A percentile compares a stretch with the other conserved stretches of the same genome.
Evolutionary conservation across 805 yeast genomes (phyloP).

Genomic region (Kluyveromyces starmeri): DNA sequence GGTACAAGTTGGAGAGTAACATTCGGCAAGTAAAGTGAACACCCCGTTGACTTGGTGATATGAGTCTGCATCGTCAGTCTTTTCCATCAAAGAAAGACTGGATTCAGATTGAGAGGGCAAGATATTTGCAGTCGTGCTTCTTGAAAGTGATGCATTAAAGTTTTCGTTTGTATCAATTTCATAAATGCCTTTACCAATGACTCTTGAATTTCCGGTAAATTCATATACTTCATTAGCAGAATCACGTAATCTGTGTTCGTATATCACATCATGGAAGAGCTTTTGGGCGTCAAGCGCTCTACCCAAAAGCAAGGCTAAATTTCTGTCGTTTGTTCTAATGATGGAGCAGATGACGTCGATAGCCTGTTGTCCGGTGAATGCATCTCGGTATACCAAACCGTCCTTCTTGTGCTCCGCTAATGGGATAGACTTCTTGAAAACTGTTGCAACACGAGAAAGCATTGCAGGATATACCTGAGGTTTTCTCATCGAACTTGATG

Average conservation of each 20-base stretch:
- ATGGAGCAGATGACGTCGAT: slow-evolving; percentile 83
- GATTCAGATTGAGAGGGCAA: slow-evolving; percentile 8
- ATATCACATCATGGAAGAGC: slow-evolving; percentile 90
- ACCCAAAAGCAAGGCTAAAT: slow-evolving; percentile 80
- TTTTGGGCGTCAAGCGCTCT: slow-evolving; percentile 91
- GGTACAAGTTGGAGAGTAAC: slow-evolving; percentile 95
- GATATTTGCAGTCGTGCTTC: slow-evolving; percentile 6
- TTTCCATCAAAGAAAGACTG: slow-evolving; percentile 10
- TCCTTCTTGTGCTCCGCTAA: slow-evolving; percentile 78
- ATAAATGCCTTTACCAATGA: slow-evolving; percentile 18
- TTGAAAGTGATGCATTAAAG: slow-evolving; percentile 14
- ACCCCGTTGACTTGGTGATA: slow-evolving; percentile 67
- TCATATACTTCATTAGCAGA: slow-evolving; percentile 82
- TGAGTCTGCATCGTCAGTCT: slow-evolving; percentile 17
- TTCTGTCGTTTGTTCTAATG: slow-evolving; percentile 83
- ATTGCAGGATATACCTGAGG: slow-evolving; percentile 87
- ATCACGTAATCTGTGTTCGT: slow-evolving; percentile 87
- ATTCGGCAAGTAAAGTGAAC: slow-evolving; percentile 83
- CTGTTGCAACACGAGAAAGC: slow-evolving; percentile 73
- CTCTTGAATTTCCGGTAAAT: slow-evolving; percentile 42
- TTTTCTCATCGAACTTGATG: slow-evolving; percentile 33
- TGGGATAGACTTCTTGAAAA: slow-evolving; percentile 60
- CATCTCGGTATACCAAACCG: slow-evolving; percentile 84
- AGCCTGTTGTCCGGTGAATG: slow-evolving; percentile 90
- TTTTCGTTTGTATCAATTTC: slow-evolving; percentile 12